A percentile compares a stretch with the other conserved stretches of the same genome.
These are phyloP conservation scores for Lecanicillium sp. DNA, from an alignment of 2,329 filamentous ascomycete species.

Conservation along the genomic window DNA sequence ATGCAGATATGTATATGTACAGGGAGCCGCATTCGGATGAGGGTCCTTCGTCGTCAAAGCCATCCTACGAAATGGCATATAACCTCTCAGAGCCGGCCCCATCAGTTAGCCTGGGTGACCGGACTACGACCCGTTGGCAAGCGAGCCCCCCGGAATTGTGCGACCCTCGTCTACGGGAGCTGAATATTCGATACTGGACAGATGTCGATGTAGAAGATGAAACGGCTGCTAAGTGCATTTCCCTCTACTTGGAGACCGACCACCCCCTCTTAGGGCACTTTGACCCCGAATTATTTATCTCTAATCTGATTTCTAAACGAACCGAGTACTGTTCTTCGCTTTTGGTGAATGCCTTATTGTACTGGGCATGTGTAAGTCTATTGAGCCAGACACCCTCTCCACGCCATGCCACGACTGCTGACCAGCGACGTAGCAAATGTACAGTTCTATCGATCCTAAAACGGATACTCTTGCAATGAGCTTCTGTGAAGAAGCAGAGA, in stretches of 20 bases:
- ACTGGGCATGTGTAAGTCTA: conserved; percentile 22
- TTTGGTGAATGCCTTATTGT: conserved; percentile 26
- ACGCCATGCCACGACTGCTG: neutral
- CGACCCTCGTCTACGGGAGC: conserved; percentile 18
- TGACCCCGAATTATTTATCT: conserved; percentile 24
- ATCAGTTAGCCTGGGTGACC: no score
- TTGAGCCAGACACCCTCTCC: no score
- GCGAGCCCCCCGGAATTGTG: conserved; percentile 10
- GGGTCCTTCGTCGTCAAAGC: no score
- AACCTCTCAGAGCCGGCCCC: no score
- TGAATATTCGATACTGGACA: conserved; percentile 27
- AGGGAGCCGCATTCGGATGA: no score
- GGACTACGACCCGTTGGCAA: no score
- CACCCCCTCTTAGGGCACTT: conserved; percentile 29
- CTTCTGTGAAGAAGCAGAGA: conserved; percentile 20
- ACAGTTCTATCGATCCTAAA: conserved; percentile 19
- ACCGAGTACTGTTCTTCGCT: conserved; percentile 23
- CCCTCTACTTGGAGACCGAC: conserved; percentile 27
- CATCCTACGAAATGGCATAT: no score
- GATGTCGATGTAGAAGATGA: conserved; percentile 20
- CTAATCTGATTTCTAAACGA: conserved; percentile 18
- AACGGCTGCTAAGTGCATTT: conserved; percentile 22
- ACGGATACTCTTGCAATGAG: conserved; percentile 11
- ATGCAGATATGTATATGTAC: no score
- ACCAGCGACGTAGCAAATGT: conserved; percentile 23